These are phyloP conservation scores for Phialocephala subalpina DNA, from an alignment of 2,329 filamentous ascomycete species.

Conservation along the genomic window DNA sequence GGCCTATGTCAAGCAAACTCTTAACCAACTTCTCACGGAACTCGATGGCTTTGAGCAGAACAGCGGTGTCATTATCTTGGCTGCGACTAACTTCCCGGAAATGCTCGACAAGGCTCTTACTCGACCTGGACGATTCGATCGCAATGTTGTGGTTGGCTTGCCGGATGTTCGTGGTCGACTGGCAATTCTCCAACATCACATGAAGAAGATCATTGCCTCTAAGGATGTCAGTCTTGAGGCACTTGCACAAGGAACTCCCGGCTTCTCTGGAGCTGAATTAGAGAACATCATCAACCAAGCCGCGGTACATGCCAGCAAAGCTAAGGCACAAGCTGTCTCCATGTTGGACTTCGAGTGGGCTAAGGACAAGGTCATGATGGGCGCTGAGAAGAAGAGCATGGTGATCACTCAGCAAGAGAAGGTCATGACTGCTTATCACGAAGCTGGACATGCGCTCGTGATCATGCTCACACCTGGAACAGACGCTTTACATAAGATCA, in stretches of 20 bases:
- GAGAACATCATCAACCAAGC: slow-evolving; percentile 98
- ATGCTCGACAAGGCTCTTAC: slow-evolving; percentile 94
- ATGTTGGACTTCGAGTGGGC: slow-evolving; percentile 94
- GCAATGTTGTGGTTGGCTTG: slow-evolving; percentile 86
- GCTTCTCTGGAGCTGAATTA: slow-evolving; percentile 93
- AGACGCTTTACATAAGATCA: slow-evolving; percentile 92
- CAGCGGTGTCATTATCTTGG: slow-evolving; percentile 93
- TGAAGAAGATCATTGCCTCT: slow-evolving; percentile 85
- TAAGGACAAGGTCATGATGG: slow-evolving; percentile 98
- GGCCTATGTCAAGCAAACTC: slow-evolving; percentile 94
- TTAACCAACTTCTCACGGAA: slow-evolving; percentile 96
- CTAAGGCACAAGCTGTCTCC: slow-evolving; percentile 77
- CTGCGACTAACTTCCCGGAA: slow-evolving; percentile 95
- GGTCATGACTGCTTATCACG: slow-evolving; percentile 93
- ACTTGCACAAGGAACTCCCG: slow-evolving; percentile 86
- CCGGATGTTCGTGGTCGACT: slow-evolving; percentile 94
- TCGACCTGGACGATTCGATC: slow-evolving; percentile 93
- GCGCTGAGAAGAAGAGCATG: slow-evolving; percentile 88
- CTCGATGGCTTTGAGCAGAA: slow-evolving; percentile 96
- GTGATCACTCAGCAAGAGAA: slow-evolving; percentile 94
- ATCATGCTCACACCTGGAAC: slow-evolving; percentile 80
- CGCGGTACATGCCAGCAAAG: slow-evolving; percentile 90
- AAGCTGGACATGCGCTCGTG: slow-evolving; percentile 94
- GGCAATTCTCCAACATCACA: slow-evolving; percentile 91
- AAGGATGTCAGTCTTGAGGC: slow-evolving; percentile 83